Conservation (phyloP, 768 basidiomycete genomes). For the Amanita phalloides region DNA sequence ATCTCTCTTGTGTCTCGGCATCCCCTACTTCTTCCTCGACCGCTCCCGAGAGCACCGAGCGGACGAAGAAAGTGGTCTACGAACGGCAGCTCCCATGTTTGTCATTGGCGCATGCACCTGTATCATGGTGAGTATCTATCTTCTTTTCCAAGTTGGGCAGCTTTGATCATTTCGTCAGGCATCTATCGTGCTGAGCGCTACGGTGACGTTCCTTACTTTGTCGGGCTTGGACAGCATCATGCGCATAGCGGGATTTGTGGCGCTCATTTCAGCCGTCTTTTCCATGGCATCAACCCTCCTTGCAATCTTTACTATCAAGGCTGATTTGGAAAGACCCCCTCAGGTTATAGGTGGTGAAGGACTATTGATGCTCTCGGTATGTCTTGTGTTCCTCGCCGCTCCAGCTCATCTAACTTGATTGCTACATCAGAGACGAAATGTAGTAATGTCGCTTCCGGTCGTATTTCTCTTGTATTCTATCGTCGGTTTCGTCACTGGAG, state of each 20-base stretch:
- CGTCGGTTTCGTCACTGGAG: conserved; percentile 53
- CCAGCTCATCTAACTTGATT: neutral
- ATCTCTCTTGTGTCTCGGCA: conserved; percentile 60
- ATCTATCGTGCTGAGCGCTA: conserved; percentile 70
- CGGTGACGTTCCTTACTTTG: conserved; percentile 72
- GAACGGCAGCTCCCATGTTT: conserved; percentile 45
- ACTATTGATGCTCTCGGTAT: conserved; percentile 34
- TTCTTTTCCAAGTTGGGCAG: conserved; percentile 8
- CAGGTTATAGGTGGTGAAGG: conserved; percentile 48
- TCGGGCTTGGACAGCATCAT: conserved; percentile 60
- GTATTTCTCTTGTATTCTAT: conserved; percentile 68
- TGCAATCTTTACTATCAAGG: conserved; percentile 60
- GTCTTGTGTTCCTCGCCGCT: conserved; percentile 11
- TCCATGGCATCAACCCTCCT: conserved; percentile 62
- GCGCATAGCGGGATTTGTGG: conserved; percentile 55
- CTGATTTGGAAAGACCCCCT: conserved; percentile 45
- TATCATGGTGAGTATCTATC: conserved; percentile 38
- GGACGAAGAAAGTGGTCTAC: conserved; percentile 52
- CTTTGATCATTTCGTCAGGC: conserved; percentile 33
- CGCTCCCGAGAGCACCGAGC: conserved; percentile 35
- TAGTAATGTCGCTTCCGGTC: conserved; percentile 62
- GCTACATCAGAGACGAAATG: conserved; percentile 37
- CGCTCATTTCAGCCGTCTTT: conserved; percentile 56
- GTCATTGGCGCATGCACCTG: conserved; percentile 56
- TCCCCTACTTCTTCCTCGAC: conserved; percentile 67